Evolutionary conservation across 139 green algal genomes (phyloP).

Genomic region (Chlorella sp.): DNA sequence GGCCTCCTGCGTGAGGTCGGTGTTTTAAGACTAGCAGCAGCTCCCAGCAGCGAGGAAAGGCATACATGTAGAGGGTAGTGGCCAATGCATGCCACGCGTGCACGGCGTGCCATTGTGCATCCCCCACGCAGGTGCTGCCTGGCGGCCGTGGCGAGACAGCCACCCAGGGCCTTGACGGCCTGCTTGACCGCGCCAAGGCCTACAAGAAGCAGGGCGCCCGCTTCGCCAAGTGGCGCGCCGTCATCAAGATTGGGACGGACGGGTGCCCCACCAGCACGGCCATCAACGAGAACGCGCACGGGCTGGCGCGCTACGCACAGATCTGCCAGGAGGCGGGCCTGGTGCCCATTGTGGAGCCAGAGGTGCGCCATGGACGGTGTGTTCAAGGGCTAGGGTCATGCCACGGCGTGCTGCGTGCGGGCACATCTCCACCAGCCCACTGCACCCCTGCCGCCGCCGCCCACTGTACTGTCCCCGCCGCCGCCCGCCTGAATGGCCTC

Average conservation of each 20-base stretch:
- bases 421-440: too few species aligned
- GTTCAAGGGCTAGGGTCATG: too few species aligned
- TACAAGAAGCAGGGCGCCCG: slow-evolving; percentile 66
- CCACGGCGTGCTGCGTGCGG: too few species aligned
- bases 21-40: too few species aligned
- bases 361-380: too few species aligned
- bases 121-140: slow-evolving; percentile 48
- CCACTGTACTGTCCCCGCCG: too few species aligned
- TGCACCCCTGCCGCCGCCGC: too few species aligned
- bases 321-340: slow-evolving; percentile 60
- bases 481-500: too few species aligned
- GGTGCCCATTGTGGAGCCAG: slow-evolving; percentile 95
- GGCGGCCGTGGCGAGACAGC: slow-evolving; percentile 84
- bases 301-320: slow-evolving; percentile 85
- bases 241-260: slow-evolving; percentile 69
- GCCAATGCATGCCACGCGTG: not conserved
- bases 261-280: slow-evolving; percentile 59
- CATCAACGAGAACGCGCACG: slow-evolving; percentile 86
- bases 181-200: slow-evolving; percentile 30
- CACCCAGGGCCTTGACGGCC: slow-evolving; percentile 54
- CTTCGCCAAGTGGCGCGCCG: slow-evolving; percentile 92
- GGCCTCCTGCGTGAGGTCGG: too few species aligned
- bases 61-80: too few species aligned
- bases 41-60: too few species aligned
- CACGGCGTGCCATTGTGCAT: not conserved